Conservation (phyloP, 2,329 filamentous ascomycete species). For the Elsinoe batatas region DNA sequence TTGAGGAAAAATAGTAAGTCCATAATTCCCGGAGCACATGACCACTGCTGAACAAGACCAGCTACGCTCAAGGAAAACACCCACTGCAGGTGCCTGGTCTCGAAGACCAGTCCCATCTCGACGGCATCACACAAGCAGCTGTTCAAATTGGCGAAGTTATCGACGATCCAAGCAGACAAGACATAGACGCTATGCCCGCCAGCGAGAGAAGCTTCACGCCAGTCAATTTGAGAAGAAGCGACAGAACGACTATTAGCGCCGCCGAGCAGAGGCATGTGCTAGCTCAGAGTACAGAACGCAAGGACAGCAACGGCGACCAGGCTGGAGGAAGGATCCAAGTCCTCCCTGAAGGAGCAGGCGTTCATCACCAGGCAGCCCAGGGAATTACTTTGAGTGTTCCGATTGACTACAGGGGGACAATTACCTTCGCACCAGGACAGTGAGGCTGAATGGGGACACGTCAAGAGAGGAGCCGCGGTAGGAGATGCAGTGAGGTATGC, state of each 20-base stretch:
- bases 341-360: no score
- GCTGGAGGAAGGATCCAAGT: no score
- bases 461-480: no score
- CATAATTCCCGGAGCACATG: background rate
- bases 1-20: background rate
- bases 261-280: background rate
- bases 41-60: background rate
- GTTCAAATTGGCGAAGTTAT: no score
- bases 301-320: no score
- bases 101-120: background rate
- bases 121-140: background rate
- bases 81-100: background rate
- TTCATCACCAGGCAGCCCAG: background rate
- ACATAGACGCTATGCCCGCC: no score
- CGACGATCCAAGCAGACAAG: no score
- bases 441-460: background rate
- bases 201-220: background rate
- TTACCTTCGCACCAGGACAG: background rate
- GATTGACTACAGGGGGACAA: background rate
- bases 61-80: background rate
- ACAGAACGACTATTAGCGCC: background rate
- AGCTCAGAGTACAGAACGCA: no score
- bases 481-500: no score
- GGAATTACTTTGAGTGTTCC: background rate
- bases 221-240: background rate